Base-by-base conservation (phyloP, 75 land plant species). In the Sequoiadendron giganteum region DNA sequence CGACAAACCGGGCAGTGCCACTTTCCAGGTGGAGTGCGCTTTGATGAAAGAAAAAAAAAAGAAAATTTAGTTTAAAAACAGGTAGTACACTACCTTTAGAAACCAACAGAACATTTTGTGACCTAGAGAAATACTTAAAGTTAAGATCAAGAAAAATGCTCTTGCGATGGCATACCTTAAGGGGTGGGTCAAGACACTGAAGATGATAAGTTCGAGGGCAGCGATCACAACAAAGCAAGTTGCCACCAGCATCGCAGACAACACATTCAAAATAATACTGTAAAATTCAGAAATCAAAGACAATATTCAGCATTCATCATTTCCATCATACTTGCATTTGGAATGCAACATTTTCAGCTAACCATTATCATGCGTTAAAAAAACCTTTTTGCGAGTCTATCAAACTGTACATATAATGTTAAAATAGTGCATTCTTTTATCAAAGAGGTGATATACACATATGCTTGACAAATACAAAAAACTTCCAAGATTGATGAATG, bases 151-250 rank as follows among this genome's bases (percentile, higher is more conserved):
- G 54, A 28, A 49, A 79, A 90, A 56, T 40, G 40, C 42, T 19
- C 38, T 30, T 32, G 32, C 34, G 49, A 87, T 14, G 83, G 68
- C 87, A 54, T 92, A 98, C 99, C 99, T 98, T 94, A 79, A 98
- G 96, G 76, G 99, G 97, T 45, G 99, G 99, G 85, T 88, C 87
- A 61, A 98, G 93, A 90, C 99, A 98, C 39, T 97, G 90, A 14
- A 98, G 91, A 93, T 98, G 99, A 88, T 98, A 98, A 18, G 98
- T 97, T 30, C 99, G 91, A 45, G 99, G 99, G 89, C 99, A 98
- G 40, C 90, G 89, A 88, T 98, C 99, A 89, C 99, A 98, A 87
- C 99, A 98, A 1, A 98, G 94, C 81, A 98, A 90, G 84, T 96
- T 93, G 65, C 99, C 99, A 87, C 99, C 99, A 90, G 95, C 91